These are phyloP conservation scores for Diaporthe sp. DNA, from an alignment of 2,329 filamentous ascomycete genomes.

Conservation along the genomic window DNA sequence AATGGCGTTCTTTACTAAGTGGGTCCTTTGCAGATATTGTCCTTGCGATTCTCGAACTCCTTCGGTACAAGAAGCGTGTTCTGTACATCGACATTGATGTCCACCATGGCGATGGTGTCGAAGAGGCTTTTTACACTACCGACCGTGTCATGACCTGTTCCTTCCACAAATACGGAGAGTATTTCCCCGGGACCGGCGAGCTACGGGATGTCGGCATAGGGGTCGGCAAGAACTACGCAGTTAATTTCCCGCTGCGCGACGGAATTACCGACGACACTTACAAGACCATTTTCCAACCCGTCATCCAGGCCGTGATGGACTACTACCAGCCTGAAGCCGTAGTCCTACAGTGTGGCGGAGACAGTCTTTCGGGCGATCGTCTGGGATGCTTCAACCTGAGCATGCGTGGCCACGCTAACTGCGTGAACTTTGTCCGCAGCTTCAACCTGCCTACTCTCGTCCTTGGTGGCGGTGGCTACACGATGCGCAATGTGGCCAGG, in stretches of 20 bases:
- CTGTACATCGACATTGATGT: conserved; percentile 96
- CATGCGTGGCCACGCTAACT: conserved; percentile 95
- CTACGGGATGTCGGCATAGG: conserved; percentile 90
- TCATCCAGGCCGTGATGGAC: conserved; percentile 87
- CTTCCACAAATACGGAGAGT: conserved; percentile 96
- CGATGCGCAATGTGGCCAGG: conserved; percentile 94
- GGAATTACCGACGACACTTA: conserved; percentile 93
- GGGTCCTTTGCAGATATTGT: conserved; percentile 86
- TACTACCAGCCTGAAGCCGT: conserved; percentile 93
- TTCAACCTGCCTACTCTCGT: conserved; percentile 90
- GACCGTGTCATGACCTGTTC: conserved; percentile 91
- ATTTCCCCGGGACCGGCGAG: conserved; percentile 93
- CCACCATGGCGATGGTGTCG: conserved; percentile 87
- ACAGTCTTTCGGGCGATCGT: conserved; percentile 93
- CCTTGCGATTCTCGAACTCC: conserved; percentile 90
- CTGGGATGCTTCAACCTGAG: conserved; percentile 98
- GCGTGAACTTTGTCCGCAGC: conserved; percentile 90
- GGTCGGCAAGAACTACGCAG: conserved; percentile 87
- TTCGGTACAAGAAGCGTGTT: conserved; percentile 93
- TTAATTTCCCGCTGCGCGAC: conserved; percentile 93
- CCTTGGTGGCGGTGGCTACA: conserved; percentile 95
- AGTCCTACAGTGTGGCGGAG: conserved; percentile 95
- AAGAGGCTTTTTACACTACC: conserved; percentile 87
- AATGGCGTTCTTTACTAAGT: conserved; percentile 29
- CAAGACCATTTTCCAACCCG: conserved; percentile 90